Percentiles rank a stretch among this genome's conserved stretches.
Evolutionary conservation across 2,329 filamentous ascomycete genomes (phyloP).

Genomic region (Dactylellina sp.): DNA sequence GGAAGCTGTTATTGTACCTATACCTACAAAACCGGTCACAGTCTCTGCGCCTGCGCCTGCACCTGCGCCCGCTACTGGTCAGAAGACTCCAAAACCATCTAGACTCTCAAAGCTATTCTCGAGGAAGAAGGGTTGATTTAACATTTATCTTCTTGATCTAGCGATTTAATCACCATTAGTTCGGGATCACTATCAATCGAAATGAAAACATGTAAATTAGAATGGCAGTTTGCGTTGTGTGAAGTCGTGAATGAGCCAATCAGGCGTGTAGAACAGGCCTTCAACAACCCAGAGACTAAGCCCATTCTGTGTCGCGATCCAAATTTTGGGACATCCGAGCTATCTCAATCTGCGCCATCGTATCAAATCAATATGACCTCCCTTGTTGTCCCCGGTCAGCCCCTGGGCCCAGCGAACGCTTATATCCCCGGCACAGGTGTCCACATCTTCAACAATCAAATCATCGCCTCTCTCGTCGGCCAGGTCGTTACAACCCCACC

Average conservation of each 20-base stretch:
- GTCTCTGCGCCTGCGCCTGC: no score
- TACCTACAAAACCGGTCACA: no score
- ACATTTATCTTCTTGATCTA: no score
- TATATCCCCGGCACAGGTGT: slow-evolving; percentile 84
- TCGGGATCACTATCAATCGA: no score
- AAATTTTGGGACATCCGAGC: slow-evolving; percentile 10
- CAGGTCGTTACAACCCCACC: slow-evolving; percentile 65
- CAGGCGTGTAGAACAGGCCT: neutral
- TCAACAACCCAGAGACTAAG: neutral
- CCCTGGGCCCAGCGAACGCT: slow-evolving; percentile 75
- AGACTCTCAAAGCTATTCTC: no score
- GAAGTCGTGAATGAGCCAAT: neutral
- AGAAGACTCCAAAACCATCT: no score
- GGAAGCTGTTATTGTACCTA: no score
- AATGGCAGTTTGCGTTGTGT: neutral
- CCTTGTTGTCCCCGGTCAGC: slow-evolving; percentile 82
- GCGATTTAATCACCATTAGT: no score
- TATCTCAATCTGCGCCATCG: no score
- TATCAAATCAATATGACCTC: slow-evolving; percentile 38
- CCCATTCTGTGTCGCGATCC: neutral
- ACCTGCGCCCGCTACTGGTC: no score
- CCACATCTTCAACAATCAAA: slow-evolving; percentile 78
- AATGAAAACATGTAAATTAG: no score
- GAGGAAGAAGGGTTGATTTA: no score
- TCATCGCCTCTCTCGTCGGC: slow-evolving; percentile 75